Conservation (phyloP, 805 yeast genomes). For the Phaffomyces thermotolerans region DNA sequence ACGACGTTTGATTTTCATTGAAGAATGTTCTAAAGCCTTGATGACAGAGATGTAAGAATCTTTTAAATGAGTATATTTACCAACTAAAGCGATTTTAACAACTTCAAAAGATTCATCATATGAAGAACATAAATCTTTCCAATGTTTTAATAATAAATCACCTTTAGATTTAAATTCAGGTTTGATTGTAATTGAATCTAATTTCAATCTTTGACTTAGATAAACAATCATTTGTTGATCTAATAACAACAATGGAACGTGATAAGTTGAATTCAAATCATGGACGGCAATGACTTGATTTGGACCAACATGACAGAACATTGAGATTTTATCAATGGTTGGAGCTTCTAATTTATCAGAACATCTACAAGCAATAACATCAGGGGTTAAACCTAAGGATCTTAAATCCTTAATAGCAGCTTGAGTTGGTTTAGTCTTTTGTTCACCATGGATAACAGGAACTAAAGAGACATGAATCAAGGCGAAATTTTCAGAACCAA, state of each 20-base stretch:
- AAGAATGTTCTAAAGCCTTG: slow-evolving; percentile 90
- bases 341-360: slow-evolving; percentile 69
- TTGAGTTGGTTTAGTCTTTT: slow-evolving; percentile 98
- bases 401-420: slow-evolving; percentile 97
- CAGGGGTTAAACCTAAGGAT: slow-evolving; percentile 90
- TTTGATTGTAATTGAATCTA: slow-evolving; percentile 41
- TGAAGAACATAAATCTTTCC: slow-evolving; percentile 73
- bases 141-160: slow-evolving; percentile 56
- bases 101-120: slow-evolving; percentile 80
- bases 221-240: slow-evolving; percentile 80
- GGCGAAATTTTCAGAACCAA: slow-evolving; percentile 89
- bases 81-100: slow-evolving; percentile 93
- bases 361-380: slow-evolving; percentile 97
- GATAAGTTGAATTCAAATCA: slow-evolving; percentile 95
- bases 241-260: slow-evolving; percentile 85
- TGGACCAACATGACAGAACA: slow-evolving; percentile 99
- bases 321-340: slow-evolving; percentile 92
- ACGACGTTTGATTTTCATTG: slow-evolving; percentile 81
- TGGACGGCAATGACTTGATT: slow-evolving; percentile 95
- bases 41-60: slow-evolving; percentile 94
- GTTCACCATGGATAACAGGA: slow-evolving; percentile 98
- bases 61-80: slow-evolving; percentile 92
- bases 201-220: slow-evolving; percentile 58
- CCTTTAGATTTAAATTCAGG: slow-evolving; percentile 58
- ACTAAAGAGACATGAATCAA: slow-evolving; percentile 94